Evolutionary conservation across 108 stramenopile species (phyloP).

Genomic region (Bacterosira constricta): DNA sequence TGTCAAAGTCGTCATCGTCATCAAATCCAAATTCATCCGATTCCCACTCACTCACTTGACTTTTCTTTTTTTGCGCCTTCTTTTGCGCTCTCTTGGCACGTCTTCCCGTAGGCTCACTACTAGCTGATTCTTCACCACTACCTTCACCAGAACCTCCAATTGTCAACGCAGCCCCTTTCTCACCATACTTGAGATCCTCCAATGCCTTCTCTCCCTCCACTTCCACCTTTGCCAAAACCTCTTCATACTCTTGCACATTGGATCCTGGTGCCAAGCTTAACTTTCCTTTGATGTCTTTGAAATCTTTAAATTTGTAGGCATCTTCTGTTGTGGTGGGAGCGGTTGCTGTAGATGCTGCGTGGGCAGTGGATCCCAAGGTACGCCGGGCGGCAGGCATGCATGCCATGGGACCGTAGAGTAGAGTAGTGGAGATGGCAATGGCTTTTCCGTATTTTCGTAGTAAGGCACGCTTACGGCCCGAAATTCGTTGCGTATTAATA

Average conservation of each 20-base stretch:
- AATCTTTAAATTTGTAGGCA: slow-evolving; percentile 47
- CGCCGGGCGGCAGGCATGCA: slow-evolving; percentile 26
- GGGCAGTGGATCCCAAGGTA: slow-evolving; percentile 20
- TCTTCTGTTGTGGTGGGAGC: slow-evolving; percentile 1
- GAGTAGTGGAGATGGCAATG: slow-evolving; percentile 42
- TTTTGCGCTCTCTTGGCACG: slow-evolving; percentile 18
- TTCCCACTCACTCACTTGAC: slow-evolving; percentile 47
- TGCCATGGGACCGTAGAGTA: slow-evolving; percentile 44
- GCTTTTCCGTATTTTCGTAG: slow-evolving; percentile 44
- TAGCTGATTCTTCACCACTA: background rate
- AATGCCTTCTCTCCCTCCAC: slow-evolving; percentile 45
- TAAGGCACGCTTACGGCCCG: slow-evolving; percentile 32
- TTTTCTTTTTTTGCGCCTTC: slow-evolving; percentile 15
- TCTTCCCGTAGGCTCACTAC: background rate
- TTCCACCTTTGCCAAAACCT: slow-evolving; percentile 42
- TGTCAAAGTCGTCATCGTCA: slow-evolving; percentile 43
- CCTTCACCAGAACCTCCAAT: slow-evolving; percentile 23
- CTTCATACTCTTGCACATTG: slow-evolving; percentile 35
- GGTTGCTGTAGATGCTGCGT: slow-evolving; percentile 24
- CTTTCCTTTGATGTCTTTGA: slow-evolving; percentile 50
- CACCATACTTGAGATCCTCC: slow-evolving; percentile 21
- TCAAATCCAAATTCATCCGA: slow-evolving; percentile 53
- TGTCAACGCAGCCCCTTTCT: slow-evolving; percentile 32
- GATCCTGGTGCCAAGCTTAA: slow-evolving; percentile 46
- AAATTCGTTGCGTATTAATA: background rate